Base-by-base conservation (phyloP, 495 filamentous ascomycete genomes). In the Mytilinidion resinicola region DNA sequence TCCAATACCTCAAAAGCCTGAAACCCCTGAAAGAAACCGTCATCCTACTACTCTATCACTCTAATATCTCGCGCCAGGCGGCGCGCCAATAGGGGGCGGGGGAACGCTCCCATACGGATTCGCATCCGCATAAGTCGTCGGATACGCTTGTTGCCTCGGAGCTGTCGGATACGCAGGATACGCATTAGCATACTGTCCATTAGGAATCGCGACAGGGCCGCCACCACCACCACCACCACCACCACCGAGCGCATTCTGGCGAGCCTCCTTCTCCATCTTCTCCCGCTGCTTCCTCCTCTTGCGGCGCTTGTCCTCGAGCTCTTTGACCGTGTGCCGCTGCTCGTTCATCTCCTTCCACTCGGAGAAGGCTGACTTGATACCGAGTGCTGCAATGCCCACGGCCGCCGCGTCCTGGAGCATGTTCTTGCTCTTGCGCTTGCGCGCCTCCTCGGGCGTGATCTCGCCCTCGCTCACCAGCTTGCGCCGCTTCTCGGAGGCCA, bases 341-440 rank as follows among this genome's bases (percentile, higher is more conserved):
- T 85, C 78, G 38, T 81, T 77, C 61, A 81, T 82, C 59, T 85
- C 79, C 68, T 85, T 80, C 84, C 84, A 87, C 69, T 91, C 88
- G 3, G 79, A 79, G 61, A 90, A 77, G 42, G 89, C 90, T 36
- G 86, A 85, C 72, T 90, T 91, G 77, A 95, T 86, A 67, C 91
- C 89, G 35, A 95, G 76, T 3, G 88, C 89, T 11, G 90, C 90
- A 50, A 96, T 86, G 61, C 90, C 89, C 0, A 95, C 76, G 37
- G 85, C 85, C 2, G 89, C 85, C 10, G 83, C 82, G 69, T 95
- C 89, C 68, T 86, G 81, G 50, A 90, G 61, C 54, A 86, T 77
- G 15, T 85, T 86, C 70, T 88, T 95, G 10, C 82, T 80, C 67
- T 86, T 86, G 54, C 83, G 76, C 71, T 86, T 90, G 56, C 82